Evolutionary conservation across 106 monocot genomes (phyloP).

Genomic region (Dendrobium huoshanense): DNA sequence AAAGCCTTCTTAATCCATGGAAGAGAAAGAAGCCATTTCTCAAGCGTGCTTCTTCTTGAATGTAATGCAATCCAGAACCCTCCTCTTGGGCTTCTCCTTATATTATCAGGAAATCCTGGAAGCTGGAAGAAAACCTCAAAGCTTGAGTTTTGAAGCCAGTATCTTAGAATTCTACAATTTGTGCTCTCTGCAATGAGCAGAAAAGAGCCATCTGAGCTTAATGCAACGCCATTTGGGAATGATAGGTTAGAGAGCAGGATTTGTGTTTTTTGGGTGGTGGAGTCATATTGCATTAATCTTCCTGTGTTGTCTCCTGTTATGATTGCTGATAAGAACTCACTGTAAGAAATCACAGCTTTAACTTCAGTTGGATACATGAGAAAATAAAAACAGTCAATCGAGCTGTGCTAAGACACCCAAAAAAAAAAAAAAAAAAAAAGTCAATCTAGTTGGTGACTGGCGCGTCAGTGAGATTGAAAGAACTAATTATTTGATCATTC

Average conservation of each 20-base stretch:
- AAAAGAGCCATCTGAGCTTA: slow-evolving; percentile 42
- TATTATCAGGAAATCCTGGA: slow-evolving; percentile 70
- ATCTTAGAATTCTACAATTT: slow-evolving; percentile 36
- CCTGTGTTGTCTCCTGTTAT: slow-evolving; percentile 54
- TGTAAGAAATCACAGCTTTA: not conserved
- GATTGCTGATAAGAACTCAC: slow-evolving; percentile 39
- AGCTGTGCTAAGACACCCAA: no score
- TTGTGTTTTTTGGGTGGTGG: slow-evolving; percentile 19
- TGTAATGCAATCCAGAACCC: slow-evolving; percentile 67
- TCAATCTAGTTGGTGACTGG: no score
- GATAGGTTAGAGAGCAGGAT: slow-evolving; percentile 34
- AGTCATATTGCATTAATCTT: slow-evolving; percentile 58
- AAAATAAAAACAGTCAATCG: no score
- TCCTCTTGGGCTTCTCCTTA: slow-evolving; percentile 46
- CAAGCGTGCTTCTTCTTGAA: slow-evolving; percentile 17
- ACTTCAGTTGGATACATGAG: no score
- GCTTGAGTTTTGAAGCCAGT: slow-evolving; percentile 25
- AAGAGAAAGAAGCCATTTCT: slow-evolving; percentile 17
- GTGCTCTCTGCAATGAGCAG: slow-evolving; percentile 54
- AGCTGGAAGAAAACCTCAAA: slow-evolving; percentile 38
- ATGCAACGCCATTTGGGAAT: slow-evolving; percentile 59
- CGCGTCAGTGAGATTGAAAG: no score
- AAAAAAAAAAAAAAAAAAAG: no score
- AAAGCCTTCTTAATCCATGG: slow-evolving; percentile 8
- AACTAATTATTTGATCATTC: no score